Base-by-base conservation (phyloP, 2,329 filamentous ascomycete species). In the Ophiostoma sp. region DNA sequence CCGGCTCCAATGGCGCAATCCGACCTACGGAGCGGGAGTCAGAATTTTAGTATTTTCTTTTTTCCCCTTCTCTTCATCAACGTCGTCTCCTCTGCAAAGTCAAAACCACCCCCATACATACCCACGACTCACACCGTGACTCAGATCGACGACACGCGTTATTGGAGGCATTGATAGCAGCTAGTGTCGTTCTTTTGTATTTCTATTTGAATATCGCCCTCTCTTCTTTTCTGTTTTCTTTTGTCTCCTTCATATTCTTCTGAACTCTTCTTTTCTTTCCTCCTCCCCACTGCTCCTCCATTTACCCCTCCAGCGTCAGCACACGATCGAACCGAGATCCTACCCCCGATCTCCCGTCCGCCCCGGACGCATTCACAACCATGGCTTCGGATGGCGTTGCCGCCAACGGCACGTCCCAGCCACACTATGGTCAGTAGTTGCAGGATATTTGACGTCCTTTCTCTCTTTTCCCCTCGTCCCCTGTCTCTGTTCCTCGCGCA, bases 401-500 rank as follows among this genome's bases (percentile, higher is more conserved):
- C 69, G 71, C 74, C 64, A 73, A 75, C 22, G 72, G 73, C 70
- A 64, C 72, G 63, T 22, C 70, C 22, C 73, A 45, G 73, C 72
- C 76, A 31, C 75, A 31, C 55, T 77, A 76, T 25, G 76, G 76
- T 77, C 70, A 77, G 76, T 77, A 69, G n/a, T 12, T 45, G 7
- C 63, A 25, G 12, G 15, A 48, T 48, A 48, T 6, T 48, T 36
- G 25, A 19, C 8, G 6, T 22, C 8, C 19, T 28, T 36, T 31
- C 50, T 3, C 22, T 50, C 61, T 3, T 1, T 64, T 33, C n/a
- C 19, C 31, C 15, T n/a, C 28, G 68, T 12, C 72, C 36, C 59
- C 31, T 36, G 12, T 63, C 22, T 55, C 57, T 12, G 77, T 74
- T 48, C 28, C 39, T 70, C 68, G 73, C 70, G 33, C 52, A 33